Conservation (phyloP, 2,329 filamentous ascomycete species). For the Westerdykella sp. region DNA sequence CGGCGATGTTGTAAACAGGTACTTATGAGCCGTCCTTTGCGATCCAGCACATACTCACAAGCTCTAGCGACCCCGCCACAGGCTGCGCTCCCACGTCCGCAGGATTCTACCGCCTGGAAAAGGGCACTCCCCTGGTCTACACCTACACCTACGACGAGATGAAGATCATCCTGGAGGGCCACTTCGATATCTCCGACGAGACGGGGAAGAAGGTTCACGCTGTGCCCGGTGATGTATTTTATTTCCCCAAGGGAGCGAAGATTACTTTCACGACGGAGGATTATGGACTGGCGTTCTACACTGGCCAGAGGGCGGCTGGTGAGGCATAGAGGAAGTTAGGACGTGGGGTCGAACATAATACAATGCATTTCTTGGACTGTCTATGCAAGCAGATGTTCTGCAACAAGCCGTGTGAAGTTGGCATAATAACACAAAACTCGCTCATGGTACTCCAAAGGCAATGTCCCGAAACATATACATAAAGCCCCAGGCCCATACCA, state of each 20-base stretch:
- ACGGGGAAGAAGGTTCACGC: slow-evolving; percentile 56
- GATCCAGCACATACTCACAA: slow-evolving; percentile 30
- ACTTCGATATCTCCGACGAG: slow-evolving; percentile 59
- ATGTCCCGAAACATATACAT: no score
- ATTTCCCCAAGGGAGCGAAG: slow-evolving; percentile 59
- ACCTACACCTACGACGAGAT: slow-evolving; percentile 66
- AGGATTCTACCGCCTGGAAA: slow-evolving; percentile 63
- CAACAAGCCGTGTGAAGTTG: no score
- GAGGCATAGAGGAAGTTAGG: slow-evolving; percentile 10
- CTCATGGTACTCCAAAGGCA: no score
- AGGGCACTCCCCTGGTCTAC: slow-evolving; percentile 62
- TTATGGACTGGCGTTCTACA: slow-evolving; percentile 57
- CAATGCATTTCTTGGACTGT: no score
- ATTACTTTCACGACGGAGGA: slow-evolving; percentile 60
- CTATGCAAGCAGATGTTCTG: no score
- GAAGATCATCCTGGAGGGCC: slow-evolving; percentile 66
- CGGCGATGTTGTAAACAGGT: slow-evolving; percentile 56
- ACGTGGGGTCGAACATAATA: no score
- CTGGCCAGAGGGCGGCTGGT: slow-evolving; percentile 35
- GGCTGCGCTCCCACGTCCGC: slow-evolving; percentile 47
- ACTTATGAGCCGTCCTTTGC: slow-evolving; percentile 4
- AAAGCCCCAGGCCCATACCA: no score
- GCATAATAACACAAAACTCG: no score
- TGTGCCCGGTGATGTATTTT: slow-evolving; percentile 59
- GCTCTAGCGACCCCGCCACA: slow-evolving; percentile 50